Conservation (phyloP, 805 yeast species). For the Hanseniaspora guilliermondii region DNA sequence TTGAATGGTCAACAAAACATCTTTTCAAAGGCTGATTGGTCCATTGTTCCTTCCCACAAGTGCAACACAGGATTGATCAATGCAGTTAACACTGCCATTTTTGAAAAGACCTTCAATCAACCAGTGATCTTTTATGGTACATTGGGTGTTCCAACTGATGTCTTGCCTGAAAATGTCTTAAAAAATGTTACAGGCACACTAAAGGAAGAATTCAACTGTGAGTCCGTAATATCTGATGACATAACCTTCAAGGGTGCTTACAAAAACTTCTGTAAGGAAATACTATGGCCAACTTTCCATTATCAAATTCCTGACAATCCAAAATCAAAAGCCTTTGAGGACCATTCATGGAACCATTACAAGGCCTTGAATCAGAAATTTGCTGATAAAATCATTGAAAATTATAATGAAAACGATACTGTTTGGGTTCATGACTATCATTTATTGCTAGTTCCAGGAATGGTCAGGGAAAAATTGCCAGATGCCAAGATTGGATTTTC, state of each 20-base stretch:
- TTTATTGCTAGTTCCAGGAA: conserved; percentile 67
- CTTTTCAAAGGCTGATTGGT: conserved; percentile 53
- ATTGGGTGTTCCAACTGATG: conserved; percentile 81
- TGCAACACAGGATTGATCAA: conserved; percentile 86
- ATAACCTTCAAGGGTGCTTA: conserved; percentile 81
- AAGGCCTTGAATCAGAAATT: conserved; percentile 59
- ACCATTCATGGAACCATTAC: conserved; percentile 85
- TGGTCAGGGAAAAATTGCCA: conserved; percentile 68
- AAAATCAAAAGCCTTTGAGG: conserved; percentile 86
- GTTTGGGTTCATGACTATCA: conserved; percentile 95
- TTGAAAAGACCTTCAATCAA: conserved; percentile 29
- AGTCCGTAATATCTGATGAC: conserved; percentile 65
- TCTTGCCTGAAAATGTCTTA: conserved; percentile 47
- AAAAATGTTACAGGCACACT: conserved; percentile 40
- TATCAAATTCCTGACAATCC: conserved; percentile 95
- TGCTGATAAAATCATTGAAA: conserved; percentile 60
- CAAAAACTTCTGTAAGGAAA: conserved; percentile 81
- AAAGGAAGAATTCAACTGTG: conserved; percentile 39
- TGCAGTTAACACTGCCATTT: conserved; percentile 56
- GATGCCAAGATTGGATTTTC: conserved; percentile 82
- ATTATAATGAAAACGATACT: conserved; percentile 61
- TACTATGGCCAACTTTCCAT: conserved; percentile 88
- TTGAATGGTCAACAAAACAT: conserved; percentile 30
- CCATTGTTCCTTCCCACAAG: conserved; percentile 49
- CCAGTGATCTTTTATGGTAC: conserved; percentile 75